Percentiles rank a stretch among this genome's conserved stretches.
Evolutionary conservation across 306 rosid species (phyloP).

Genomic region (Gastrolobium villosum): DNA sequence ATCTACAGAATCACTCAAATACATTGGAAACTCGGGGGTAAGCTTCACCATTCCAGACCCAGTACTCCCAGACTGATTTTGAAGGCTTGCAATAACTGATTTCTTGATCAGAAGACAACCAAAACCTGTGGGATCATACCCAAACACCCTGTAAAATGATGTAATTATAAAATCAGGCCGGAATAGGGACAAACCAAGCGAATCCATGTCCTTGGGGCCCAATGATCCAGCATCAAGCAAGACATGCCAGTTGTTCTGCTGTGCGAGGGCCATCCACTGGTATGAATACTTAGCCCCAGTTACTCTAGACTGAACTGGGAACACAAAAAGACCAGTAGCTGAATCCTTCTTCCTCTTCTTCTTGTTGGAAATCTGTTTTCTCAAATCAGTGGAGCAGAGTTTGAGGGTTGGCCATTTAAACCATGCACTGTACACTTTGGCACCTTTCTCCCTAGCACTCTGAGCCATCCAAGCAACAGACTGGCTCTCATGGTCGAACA

Average conservation of each 20-base stretch:
- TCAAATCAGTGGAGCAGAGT: constrained; percentile 79
- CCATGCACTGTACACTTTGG: constrained; percentile 91
- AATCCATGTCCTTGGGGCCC: constrained; percentile 99
- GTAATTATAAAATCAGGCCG: constrained; percentile 96
- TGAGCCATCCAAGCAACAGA: constrained; percentile 98
- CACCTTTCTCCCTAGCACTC: constrained; percentile 92
- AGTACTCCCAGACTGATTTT: constrained; percentile 86
- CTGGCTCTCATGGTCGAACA: constrained; percentile 98
- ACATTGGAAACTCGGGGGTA: constrained; percentile 89
- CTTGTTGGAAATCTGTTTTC: constrained; percentile 76
- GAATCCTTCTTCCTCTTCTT: constrained; percentile 83
- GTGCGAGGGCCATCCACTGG: constrained; percentile 99
- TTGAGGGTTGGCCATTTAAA: constrained; percentile 97
- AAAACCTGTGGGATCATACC: constrained; percentile 96
- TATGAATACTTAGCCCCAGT: constrained; percentile 96
- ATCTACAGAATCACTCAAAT: constrained; percentile 89
- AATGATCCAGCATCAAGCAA: constrained; percentile 95
- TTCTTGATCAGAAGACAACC: constrained; percentile 96
- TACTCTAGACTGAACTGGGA: constrained; percentile 91
- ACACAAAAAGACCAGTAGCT: constrained; percentile 77
- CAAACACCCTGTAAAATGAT: constrained; percentile 96
- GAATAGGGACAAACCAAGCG: constrained; percentile 93
- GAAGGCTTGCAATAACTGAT: constrained; percentile 89
- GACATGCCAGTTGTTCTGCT: constrained; percentile 98
- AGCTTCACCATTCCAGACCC: constrained; percentile 98